Conservation (phyloP, 495 filamentous ascomycete species). For the Aspergillus olivimuriae region DNA sequence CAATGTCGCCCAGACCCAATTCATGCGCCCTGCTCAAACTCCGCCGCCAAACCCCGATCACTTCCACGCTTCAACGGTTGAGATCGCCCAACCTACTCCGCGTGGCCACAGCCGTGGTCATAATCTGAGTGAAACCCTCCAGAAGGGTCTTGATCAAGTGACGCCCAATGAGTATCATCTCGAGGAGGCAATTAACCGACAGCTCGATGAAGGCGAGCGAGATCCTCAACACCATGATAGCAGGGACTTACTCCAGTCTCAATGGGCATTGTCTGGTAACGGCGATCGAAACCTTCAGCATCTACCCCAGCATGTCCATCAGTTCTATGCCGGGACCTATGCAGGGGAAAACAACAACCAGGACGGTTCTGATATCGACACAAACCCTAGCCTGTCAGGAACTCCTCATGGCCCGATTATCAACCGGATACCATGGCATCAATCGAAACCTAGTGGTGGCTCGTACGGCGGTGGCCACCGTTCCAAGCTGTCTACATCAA, state of each 20-base stretch:
- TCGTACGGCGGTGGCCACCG: constrained; percentile 43
- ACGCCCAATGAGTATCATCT: constrained; percentile 67
- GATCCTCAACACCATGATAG: constrained; percentile 22
- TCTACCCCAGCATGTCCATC: constrained; percentile 28
- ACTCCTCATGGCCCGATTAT: constrained; percentile 45
- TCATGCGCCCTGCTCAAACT: constrained; percentile 25
- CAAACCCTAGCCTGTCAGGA: constrained; percentile 67
- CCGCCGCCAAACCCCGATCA: constrained; percentile 34
- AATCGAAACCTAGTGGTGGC: constrained; percentile 29
- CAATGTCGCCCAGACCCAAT: constrained; percentile 15
- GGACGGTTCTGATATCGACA: constrained; percentile 65
- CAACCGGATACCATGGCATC: constrained; percentile 35
- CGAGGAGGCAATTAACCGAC: constrained; percentile 64
- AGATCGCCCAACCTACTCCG: constrained; percentile 61
- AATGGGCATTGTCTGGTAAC: constrained; percentile 32
- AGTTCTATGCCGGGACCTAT: constrained; percentile 32
- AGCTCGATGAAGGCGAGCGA: constrained; percentile 59
- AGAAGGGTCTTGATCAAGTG: constrained; percentile 75
- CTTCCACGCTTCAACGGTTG: constrained; percentile 42
- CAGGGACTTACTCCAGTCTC: constrained; percentile 32
- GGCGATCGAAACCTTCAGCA: constrained; percentile 18
- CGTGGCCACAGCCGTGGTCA: constrained; percentile 52
- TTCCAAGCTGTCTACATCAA: constrained; percentile 64
- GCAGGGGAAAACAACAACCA: constrained; percentile 35
- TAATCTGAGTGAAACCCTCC: constrained; percentile 65